A percentile compares a stretch with the other conserved stretches of the same genome.
phyloP scores from a whole-genome alignment of 116 monocot genomes.

The Dioscorea cayenensis region DNA sequence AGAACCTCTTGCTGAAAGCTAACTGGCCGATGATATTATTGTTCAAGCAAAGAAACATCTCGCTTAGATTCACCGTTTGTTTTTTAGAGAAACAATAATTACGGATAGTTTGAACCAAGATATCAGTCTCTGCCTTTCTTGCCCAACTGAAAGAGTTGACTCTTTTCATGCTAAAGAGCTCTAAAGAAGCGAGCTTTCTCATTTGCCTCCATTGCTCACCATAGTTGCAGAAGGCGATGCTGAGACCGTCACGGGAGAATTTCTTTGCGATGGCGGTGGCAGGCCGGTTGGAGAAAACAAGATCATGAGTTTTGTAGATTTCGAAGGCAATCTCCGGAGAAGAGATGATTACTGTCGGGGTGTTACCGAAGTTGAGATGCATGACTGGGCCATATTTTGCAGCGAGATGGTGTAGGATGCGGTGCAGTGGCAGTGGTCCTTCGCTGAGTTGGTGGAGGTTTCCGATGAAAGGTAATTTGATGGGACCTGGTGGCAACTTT shows the following conservation, averaged over 20 bases:
- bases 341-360: conserved; percentile 2
- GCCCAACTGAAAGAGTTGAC: background rate
- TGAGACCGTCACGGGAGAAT: too few relatives aligned
- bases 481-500: background rate
- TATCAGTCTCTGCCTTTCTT: background rate
- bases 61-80: background rate
- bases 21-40: background rate
- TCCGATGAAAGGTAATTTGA: conserved; percentile 2
- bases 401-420: background rate
- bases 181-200: background rate
- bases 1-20: background rate
- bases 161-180: conserved; percentile 3
- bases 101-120: background rate
- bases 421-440: background rate
- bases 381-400: conserved; percentile 3
- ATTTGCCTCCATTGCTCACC: background rate
- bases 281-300: conserved; percentile 2
- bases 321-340: conserved; percentile 2
- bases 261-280: background rate
- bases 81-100: background rate
- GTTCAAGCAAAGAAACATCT: background rate
- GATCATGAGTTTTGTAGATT: conserved; percentile 6
- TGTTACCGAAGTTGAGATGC: background rate
- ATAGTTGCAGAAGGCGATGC: background rate
- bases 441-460: conserved; percentile 7